A percentile compares a stretch with the other conserved stretches of the same genome.
Evolutionary conservation across 2,329 filamentous ascomycete species (phyloP).

Genomic region (Fusarium proliferatum): DNA sequence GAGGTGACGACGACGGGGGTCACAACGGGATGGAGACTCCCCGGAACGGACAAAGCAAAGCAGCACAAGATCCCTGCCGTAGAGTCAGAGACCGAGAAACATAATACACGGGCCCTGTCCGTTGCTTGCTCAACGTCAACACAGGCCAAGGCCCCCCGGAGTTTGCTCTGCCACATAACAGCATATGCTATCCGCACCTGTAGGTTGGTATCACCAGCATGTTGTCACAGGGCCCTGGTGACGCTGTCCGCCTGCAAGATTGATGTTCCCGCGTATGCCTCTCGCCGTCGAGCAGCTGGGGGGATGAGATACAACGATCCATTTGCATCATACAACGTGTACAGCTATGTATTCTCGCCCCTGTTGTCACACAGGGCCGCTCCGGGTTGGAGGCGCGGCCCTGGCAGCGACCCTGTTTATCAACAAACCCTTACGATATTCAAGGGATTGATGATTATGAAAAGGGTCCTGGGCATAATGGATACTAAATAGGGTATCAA

Average conservation of each 20-base stretch:
- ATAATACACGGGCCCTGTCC: slow-evolving; percentile 41
- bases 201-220: slow-evolving; percentile 32
- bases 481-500: slow-evolving; percentile 28
- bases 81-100: slow-evolving; percentile 33
- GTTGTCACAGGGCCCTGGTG: slow-evolving; percentile 25
- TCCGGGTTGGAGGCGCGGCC: slow-evolving; percentile 31
- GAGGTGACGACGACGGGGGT: slow-evolving; percentile 38
- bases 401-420: slow-evolving; percentile 35
- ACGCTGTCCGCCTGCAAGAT: slow-evolving; percentile 7
- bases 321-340: slow-evolving; percentile 33
- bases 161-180: slow-evolving; percentile 36
- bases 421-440: slow-evolving; percentile 17
- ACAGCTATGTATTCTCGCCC: slow-evolving; percentile 22
- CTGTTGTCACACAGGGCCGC: slow-evolving; percentile 30
- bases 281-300: slow-evolving; percentile 37
- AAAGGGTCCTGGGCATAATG: slow-evolving; percentile 1
- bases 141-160: slow-evolving; percentile 15
- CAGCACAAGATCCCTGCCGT: slow-evolving; percentile 37
- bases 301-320: slow-evolving; percentile 27
- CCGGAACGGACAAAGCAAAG: slow-evolving; percentile 35
- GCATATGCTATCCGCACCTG: slow-evolving; percentile 27
- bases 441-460: slow-evolving; percentile 1
- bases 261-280: slow-evolving; percentile 31
- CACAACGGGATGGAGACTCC: slow-evolving; percentile 37
- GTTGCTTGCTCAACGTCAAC: slow-evolving; percentile 45